Evolutionary conservation across 2,329 filamentous ascomycete genomes (phyloP), one percentile per base, ranked within the genome.

Genomic region (Alternaria hordeiaustralica): DNA sequence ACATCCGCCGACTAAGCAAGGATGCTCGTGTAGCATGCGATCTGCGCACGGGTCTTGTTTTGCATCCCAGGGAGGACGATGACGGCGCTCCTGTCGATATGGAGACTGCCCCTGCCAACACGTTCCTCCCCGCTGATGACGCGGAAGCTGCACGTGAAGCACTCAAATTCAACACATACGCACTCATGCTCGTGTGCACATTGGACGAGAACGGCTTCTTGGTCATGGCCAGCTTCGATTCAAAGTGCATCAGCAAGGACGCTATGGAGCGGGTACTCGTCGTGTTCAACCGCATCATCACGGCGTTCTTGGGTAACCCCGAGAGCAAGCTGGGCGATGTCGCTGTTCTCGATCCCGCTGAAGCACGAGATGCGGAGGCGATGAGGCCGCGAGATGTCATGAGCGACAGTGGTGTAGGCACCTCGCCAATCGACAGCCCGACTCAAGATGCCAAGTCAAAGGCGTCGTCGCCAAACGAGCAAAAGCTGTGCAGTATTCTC

Each of bases 181-280:
- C 88, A 2, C 84, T 91, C 30, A 90, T 91, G 82, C 79, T 91
- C 20, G 88, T 90, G 45, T 91, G 88, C 74, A 88, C 86, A 5
- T 79, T 90, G 6, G 84, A 87, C 36, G 81, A 84, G 3, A 81
- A 83, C 63, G 84, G 86, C 1, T 87, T 90, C 71, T 76, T 86
- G 15, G 81, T 89, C 60, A 89, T 88, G 80, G 88, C 88, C 1
- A 89, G 88, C 69, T 90, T 90, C 69, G 88, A 91, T 71, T 88
- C 87, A 21, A 85, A 85, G n/a, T 84, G 85, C 1, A 84, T 91
- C 18, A 80, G 81, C 18, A 81, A 79, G 30, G 77, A 80, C 23
- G 82, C 84, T 18, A 87, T 89, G 79, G 80, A 88, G 69, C 81
- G 82, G 30, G 85, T 86, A 4, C 79, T 89, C 21, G 73, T 80